Evolutionary conservation across 31 red algal species (phyloP), one percentile per base, ranked within the genome.

Genomic region (Odonthalia washingtoniensis): DNA sequence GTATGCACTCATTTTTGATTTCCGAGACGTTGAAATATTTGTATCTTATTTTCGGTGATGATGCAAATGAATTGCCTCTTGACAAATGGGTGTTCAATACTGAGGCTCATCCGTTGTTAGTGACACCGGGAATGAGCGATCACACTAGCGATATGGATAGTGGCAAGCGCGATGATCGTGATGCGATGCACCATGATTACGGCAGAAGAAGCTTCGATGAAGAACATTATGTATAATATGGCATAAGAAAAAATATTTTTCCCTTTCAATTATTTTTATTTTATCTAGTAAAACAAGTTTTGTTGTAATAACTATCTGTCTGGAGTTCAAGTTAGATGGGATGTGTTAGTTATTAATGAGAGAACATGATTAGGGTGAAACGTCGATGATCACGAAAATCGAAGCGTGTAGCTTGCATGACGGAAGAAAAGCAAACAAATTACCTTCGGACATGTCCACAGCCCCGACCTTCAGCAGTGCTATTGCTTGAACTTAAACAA

Each of bases 1-100:
- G n/a, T n/a, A n/a, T n/a, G n/a, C n/a, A n/a, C n/a, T n/a, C n/a
- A n/a, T n/a, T n/a, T n/a, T n/a, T n/a, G 65, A 74, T 98, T 18
- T 78, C 94, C 26, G 96, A 98, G 70, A 98, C 96, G 28, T 93
- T 95, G 83, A 98, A 98, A 80, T 98, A 98, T 72, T 64, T 91
- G 16, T 98, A 87, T 64, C 72, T 98, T 39, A 83, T 91, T 53
- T 91, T 98, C 65, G 78, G 80, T 0, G 78, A 87, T 24, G 87
- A 87, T 40, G 69, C 61, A 0, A 66, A 79, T 4, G 90, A 90
- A 66, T 46, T 97, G 27, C 70, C 82, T 26, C 37, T 88, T 46
- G 36, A 68, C 21, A 45, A 78, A 49, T 97, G 90, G 91, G 95
- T 97, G 49, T 78, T 97, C 27, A 97, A 97, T 69, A 97, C 95